Conservation (phyloP, 495 filamentous ascomycete species). For the Penicillium longicatenatum region DNA sequence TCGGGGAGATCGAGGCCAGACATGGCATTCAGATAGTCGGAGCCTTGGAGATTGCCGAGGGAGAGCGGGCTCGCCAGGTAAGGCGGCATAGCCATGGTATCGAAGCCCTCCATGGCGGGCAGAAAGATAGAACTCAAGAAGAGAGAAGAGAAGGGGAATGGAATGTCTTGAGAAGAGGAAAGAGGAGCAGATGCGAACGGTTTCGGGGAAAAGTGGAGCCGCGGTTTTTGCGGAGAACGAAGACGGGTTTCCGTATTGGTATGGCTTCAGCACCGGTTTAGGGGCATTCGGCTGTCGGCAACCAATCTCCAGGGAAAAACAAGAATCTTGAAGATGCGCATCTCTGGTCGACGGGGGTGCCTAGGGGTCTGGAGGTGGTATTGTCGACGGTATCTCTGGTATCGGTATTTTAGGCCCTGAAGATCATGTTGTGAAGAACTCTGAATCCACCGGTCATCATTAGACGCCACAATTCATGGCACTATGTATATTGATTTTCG, state of each 20-base stretch:
- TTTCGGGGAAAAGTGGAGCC: slow-evolving; percentile 41
- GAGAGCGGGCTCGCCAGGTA: slow-evolving; percentile 60
- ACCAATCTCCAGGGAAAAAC: neutral
- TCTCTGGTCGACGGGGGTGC: no score
- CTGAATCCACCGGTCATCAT: slow-evolving; percentile 1
- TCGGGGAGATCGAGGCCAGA: slow-evolving; percentile 57
- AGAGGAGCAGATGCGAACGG: slow-evolving; percentile 20
- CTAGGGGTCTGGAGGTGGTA: neutral
- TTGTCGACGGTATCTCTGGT: neutral
- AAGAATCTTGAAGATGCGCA: neutral
- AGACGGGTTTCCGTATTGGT: slow-evolving; percentile 11
- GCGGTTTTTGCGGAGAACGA: slow-evolving; percentile 34
- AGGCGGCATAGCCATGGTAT: slow-evolving; percentile 61
- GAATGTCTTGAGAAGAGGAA: slow-evolving; percentile 18
- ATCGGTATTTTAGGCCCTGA: slow-evolving; percentile 24
- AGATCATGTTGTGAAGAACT: slow-evolving; percentile 23
- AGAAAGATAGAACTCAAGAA: slow-evolving; percentile 21
- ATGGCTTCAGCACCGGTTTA: neutral
- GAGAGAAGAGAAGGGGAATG: slow-evolving; percentile 18
- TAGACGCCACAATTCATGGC: neutral
- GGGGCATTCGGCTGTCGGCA: slow-evolving; percentile 1
- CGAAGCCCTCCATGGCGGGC: slow-evolving; percentile 62
- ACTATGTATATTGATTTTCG: no score
- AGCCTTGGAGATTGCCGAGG: slow-evolving; percentile 50
- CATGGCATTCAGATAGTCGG: slow-evolving; percentile 56